phyloP scores from a whole-genome alignment of 2,329 filamentous ascomycete species.

The Coleophoma eucalyptorum region DNA sequence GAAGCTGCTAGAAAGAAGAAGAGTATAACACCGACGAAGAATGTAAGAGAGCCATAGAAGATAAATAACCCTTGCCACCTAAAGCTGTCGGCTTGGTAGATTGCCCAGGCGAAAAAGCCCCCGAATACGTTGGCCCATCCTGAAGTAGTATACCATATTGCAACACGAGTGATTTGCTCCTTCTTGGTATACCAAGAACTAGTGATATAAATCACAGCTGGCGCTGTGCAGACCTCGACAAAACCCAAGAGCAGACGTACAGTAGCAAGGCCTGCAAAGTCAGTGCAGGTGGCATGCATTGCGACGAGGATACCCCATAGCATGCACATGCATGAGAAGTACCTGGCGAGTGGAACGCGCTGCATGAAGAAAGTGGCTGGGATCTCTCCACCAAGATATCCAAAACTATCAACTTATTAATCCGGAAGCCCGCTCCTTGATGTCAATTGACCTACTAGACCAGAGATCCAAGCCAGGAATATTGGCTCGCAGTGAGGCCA shows the following conservation, averaged over 20 bases:
- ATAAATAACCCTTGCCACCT: constrained; percentile 35
- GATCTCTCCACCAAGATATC: constrained; percentile 15
- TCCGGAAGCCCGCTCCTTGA: too few species aligned
- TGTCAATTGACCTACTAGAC: constrained; percentile 24
- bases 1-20: not conserved
- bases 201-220: constrained; percentile 62
- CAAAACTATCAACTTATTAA: constrained; percentile 18
- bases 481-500: constrained; percentile 27
- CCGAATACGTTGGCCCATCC: constrained; percentile 58
- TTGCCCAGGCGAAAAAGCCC: constrained; percentile 46
- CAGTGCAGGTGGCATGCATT: constrained; percentile 55
- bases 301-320: constrained; percentile 53
- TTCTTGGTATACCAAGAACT: constrained; percentile 66
- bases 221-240: constrained; percentile 16
- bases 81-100: not conserved
- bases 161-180: constrained; percentile 57
- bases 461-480: constrained; percentile 39
- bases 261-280: constrained; percentile 41
- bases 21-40: not conserved
- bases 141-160: constrained; percentile 64
- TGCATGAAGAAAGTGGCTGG: constrained; percentile 29
- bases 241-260: not conserved
- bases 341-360: constrained; percentile 54
- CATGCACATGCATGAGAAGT: constrained; percentile 53
- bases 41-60: not conserved